Conservation (phyloP, 306 rosid species). For the Fragaria nilgerrensis region DNA sequence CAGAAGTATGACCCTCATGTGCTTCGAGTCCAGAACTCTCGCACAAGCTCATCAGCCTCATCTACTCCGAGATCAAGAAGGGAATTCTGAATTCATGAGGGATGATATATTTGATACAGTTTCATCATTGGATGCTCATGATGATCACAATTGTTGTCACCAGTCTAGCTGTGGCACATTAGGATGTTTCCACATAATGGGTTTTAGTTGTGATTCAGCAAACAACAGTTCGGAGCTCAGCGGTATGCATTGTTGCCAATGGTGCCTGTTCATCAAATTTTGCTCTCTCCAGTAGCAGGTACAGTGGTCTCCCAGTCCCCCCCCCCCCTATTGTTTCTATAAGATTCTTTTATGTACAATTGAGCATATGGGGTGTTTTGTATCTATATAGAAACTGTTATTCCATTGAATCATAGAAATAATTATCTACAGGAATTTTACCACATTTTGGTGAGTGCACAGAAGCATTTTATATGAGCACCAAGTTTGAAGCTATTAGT, state of each 20-base stretch:
- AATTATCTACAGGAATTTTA: not conserved
- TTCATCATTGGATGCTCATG: not conserved
- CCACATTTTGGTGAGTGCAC: conserved; percentile 7
- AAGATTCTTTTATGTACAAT: conserved; percentile 38
- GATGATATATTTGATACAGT: conserved; percentile 12
- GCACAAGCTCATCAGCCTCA: conserved; percentile 16
- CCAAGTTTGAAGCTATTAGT: not conserved
- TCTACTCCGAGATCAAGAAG: conserved; percentile 46
- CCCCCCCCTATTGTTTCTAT: not conserved
- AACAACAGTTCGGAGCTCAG: conserved; percentile 8
- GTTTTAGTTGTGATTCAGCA: conserved; percentile 19
- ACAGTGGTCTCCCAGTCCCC: conserved; percentile 11
- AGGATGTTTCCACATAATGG: not conserved
- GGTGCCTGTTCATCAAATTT: conserved; percentile 28
- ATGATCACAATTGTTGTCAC: not conserved
- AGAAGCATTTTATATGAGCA: not conserved
- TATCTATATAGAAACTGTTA: conserved; percentile 35
- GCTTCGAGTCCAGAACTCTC: conserved; percentile 31
- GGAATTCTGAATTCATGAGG: conserved; percentile 29
- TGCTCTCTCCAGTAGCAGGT: conserved; percentile 24
- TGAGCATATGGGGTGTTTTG: conserved; percentile 37
- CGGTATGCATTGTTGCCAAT: not conserved
- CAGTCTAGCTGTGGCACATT: not conserved
- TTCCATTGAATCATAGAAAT: conserved; percentile 13
- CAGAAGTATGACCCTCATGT: conserved; percentile 42